Conservation (phyloP, 2,329 filamentous ascomycete genomes). For the Bipolaris sorokiniana region DNA sequence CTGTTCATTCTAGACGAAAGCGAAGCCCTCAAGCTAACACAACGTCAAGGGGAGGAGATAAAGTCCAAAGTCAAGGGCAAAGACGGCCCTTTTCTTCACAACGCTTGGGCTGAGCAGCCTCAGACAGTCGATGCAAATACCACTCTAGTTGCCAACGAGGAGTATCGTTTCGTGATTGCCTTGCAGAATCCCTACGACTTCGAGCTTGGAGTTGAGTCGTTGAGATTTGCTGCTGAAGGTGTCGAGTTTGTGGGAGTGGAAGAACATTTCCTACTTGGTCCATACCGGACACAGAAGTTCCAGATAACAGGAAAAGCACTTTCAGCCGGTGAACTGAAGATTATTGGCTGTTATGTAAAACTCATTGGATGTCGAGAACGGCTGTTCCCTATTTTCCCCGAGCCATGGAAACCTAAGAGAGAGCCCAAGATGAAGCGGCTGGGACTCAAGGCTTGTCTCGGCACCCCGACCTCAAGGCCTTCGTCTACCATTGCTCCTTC, state of each 20-base stretch:
- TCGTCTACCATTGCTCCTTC: constrained; percentile 39
- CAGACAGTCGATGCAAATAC: constrained; percentile 64
- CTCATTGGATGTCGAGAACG: constrained; percentile 82
- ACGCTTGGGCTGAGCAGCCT: constrained; percentile 79
- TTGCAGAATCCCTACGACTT: constrained; percentile 95
- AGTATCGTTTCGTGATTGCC: constrained; percentile 77
- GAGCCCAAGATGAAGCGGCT: constrained; percentile 78
- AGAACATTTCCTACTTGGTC: constrained; percentile 73
- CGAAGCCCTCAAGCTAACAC: constrained; percentile 35
- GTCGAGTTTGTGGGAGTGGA: constrained; percentile 71
- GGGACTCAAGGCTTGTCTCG: constrained; percentile 59
- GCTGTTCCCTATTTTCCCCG: constrained; percentile 80
- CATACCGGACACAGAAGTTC: constrained; percentile 82
- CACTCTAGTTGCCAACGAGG: constrained; percentile 79
- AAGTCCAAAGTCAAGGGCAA: constrained; percentile 46
- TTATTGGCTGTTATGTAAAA: constrained; percentile 80
- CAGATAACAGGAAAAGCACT: constrained; percentile 72
- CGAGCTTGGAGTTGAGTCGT: constrained; percentile 84
- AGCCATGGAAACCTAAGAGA: constrained; percentile 73
- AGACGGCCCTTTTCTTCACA: constrained; percentile 88
- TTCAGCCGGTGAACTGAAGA: constrained; percentile 69
- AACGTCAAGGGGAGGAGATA: constrained; percentile 44
- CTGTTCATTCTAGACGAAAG: constrained; percentile 66
- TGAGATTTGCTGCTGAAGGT: constrained; percentile 76
- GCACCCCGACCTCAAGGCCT: constrained; percentile 58